phyloP scores from a whole-genome alignment of 1,284 basidiomycete species.

The Xanthoconium separans region DNA sequence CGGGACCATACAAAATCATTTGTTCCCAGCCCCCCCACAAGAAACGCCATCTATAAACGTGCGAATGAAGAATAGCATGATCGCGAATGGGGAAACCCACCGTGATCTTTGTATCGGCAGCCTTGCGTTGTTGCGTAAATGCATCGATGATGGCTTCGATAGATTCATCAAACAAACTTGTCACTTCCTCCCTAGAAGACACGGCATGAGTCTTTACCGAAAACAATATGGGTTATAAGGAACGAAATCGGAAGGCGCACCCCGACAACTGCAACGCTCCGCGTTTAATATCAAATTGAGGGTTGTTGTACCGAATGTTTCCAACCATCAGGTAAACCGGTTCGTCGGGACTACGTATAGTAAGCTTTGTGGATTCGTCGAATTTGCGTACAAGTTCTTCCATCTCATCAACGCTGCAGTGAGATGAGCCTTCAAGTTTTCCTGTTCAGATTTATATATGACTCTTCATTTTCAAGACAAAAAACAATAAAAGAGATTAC shows the following conservation, averaged over 20 bases:
- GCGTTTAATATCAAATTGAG: not conserved
- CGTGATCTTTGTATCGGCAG: not conserved
- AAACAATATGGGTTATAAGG: too few species aligned
- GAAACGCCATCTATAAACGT: conserved; percentile 23
- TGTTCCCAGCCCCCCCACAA: too few species aligned
- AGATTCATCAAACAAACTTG: not conserved
- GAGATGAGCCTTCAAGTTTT: conserved; percentile 1
- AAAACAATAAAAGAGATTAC: not conserved
- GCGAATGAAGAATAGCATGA: not conserved
- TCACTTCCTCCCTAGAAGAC: not conserved
- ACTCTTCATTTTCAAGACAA: not conserved
- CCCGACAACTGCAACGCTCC: not conserved
- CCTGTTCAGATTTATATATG: not conserved
- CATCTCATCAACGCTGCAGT: not conserved
- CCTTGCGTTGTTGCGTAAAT: not conserved
- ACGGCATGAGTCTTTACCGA: not conserved
- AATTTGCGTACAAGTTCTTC: not conserved
- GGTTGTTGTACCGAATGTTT: not conserved
- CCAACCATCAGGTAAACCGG: conserved; percentile 1
- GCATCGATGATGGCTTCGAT: not conserved
- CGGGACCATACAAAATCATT: too few species aligned
- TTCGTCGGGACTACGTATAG: not conserved
- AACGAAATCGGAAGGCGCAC: not conserved
- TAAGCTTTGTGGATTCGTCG: not conserved
- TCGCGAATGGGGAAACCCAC: not conserved